These are phyloP conservation scores for Annulohypoxylon bovei DNA, from an alignment of 495 filamentous ascomycete genomes.

Conservation along the genomic window DNA sequence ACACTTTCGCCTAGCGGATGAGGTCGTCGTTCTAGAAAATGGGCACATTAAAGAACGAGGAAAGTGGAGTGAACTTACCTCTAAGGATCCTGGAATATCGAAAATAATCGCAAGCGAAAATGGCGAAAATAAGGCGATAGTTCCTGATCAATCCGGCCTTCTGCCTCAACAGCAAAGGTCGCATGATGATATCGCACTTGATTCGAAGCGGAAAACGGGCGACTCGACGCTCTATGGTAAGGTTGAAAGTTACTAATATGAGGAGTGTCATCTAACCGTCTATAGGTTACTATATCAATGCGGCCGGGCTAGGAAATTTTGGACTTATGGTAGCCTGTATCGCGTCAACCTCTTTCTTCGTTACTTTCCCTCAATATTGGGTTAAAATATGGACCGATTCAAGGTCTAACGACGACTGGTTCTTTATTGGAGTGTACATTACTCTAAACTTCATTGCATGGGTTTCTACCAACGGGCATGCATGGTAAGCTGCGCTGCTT, in stretches of 20 bases:
- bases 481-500: constrained; percentile 38
- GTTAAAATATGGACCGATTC: constrained; percentile 52
- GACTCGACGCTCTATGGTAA: constrained; percentile 65
- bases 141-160: not conserved
- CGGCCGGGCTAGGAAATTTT: constrained; percentile 60
- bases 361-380: constrained; percentile 54
- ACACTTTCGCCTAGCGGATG: constrained; percentile 52
- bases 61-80: constrained; percentile 52
- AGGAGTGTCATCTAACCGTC: constrained; percentile 13
- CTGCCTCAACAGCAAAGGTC: constrained; percentile 6
- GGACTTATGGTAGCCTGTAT: constrained; percentile 51
- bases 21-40: constrained; percentile 61
- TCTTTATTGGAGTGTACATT: constrained; percentile 48
- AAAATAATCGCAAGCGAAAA: constrained; percentile 31
- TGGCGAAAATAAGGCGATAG: not conserved
- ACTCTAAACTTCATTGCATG: constrained; percentile 45
- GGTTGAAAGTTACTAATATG: not conserved
- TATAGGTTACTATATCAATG: constrained; percentile 64
- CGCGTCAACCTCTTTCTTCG: constrained; percentile 48
- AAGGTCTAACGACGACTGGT: constrained; percentile 7
- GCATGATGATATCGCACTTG: constrained; percentile 30
- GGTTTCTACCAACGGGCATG: constrained; percentile 40
- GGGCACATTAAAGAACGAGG: constrained; percentile 60
- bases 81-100: constrained; percentile 30
- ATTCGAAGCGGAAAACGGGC: constrained; percentile 53